Base-by-base conservation (phyloP, 768 basidiomycete species). In the Chalciporus sphaerocephalus region DNA sequence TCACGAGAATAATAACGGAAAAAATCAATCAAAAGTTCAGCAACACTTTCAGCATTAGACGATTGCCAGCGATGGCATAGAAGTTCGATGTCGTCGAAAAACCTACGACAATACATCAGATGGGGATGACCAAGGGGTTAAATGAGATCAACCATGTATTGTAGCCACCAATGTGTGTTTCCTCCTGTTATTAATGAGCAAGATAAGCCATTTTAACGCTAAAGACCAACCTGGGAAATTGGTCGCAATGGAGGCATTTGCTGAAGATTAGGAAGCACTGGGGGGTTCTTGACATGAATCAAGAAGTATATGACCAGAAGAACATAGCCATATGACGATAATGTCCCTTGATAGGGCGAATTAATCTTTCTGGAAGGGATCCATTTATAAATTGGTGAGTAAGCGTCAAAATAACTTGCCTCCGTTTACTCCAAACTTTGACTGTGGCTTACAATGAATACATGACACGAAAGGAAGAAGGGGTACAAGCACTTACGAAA, bases 371-470 rank as follows among this genome's bases (percentile, higher is more conserved):
- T 91, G 57, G 2, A 36, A n/a, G 24, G 23, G 34, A 53, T 28
- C 15, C 15, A 32, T 44, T 40, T 38, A 17, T 39, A n/a, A 27
- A 22, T 12, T 33, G 21, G 40, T 48, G 23, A 44, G 43, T 24
- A 21, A n/a, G 38, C n/a, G 30, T 38, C 4, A 23, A 21, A 27
- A 22, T 27, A 12, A 40, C 44, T 28, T 45, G 87, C 88, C 94
- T 79, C 67, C 92, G 80, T 70, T 97, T 99, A 58, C 91, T 90
- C 95, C 95, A 99, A 17, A 99, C 92, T 75, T 99, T 99, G 60
- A 99, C 94, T 98, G 55, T 6, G 33, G 34, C 40, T 18, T 47
- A 36, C 38, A 39, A 52, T 56, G 30, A 58, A 51, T 38, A 32
- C 4, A 44, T 38, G 40, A 34, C 34, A 22, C 24, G 44, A 45